Evolutionary conservation across 345 rosid species (phyloP), one percentile per base, ranked within the genome.

Genomic region (Salix brachista): DNA sequence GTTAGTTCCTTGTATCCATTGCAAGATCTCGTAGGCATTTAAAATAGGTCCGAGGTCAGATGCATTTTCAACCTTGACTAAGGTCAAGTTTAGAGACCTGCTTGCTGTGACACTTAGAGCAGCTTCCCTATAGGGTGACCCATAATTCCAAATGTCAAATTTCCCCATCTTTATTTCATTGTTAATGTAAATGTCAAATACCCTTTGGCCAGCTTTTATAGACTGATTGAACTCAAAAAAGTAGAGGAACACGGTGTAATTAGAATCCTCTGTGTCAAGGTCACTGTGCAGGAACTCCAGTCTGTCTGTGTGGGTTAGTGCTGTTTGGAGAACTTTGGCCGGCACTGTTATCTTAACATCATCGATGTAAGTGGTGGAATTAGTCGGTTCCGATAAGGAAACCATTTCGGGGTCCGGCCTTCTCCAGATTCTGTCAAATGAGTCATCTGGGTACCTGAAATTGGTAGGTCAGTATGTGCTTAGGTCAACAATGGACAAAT

Each of bases 1-100:
- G 68, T 76, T 65, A 48, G 87, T 79, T 80, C 77, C 85, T 75
- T 66, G 80, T 69, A 75, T 50, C 86, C 83, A 41, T 69, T 83
- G 86, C 64, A 91, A 84, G 84, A 91, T 84, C 87, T 91, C 92
- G 44, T 87, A 88, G 28, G 90, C 94, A 72, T 86, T 91, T 71
- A 90, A 83, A 58, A 88, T 78, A 64, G 94, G 94, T 79, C 94
- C 94, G 19, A 84, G 73, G 18, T 70, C 79, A 36, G 70, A 86
- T 50, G 83, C 83, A 73, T 76, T 84, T 5, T 75, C 19, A 72
- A 78, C 87, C 85, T 84, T 90, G 69, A 37, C 82, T 46, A 91
- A 79, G 78, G 89, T 89, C 83, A 89, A 77, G 77, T 88, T 91
- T 5, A 91, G 79, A 82, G 78, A 80, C 75, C 87, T 84, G 30